phyloP scores from a whole-genome alignment of 768 basidiomycete species.

The Psilocybe cubensis region DNA sequence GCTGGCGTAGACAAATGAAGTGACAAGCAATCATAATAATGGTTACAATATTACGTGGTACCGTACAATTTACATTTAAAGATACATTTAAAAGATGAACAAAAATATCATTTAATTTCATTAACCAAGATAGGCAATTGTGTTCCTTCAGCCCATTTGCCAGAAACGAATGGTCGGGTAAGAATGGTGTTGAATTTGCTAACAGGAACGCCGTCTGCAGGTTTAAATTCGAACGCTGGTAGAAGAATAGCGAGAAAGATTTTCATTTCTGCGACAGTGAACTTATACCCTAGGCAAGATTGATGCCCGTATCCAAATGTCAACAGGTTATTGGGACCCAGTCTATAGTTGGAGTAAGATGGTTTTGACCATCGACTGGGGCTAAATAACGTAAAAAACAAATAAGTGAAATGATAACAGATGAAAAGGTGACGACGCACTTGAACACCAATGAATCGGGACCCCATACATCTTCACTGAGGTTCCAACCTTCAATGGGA shows the following conservation, averaged over 20 bases:
- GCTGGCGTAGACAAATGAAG: neutral
- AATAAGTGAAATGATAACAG: neutral
- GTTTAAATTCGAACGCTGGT: constrained; percentile 47
- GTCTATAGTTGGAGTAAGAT: constrained; percentile 40
- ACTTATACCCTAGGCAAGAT: constrained; percentile 53
- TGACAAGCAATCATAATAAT: neutral
- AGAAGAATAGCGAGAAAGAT: constrained; percentile 50
- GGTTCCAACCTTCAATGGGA: constrained; percentile 59
- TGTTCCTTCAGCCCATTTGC: constrained; percentile 41
- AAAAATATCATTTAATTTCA: constrained; percentile 15
- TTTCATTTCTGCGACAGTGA: constrained; percentile 54
- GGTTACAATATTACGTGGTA: neutral
- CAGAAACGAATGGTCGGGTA: constrained; percentile 50
- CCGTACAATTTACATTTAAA: neutral
- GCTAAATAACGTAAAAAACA: constrained; percentile 28
- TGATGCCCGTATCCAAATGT: constrained; percentile 56
- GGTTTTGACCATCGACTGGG: constrained; percentile 58
- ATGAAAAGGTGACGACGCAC: constrained; percentile 34
- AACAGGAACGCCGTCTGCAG: constrained; percentile 42
- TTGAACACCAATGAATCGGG: constrained; percentile 55
- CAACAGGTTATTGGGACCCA: constrained; percentile 54
- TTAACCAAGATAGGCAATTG: constrained; percentile 41
- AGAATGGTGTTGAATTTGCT: constrained; percentile 52
- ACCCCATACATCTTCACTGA: constrained; percentile 58
- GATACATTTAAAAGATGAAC: neutral